Conservation (phyloP, 2,329 filamentous ascomycete species). For the Stachybotrys chartarum region DNA sequence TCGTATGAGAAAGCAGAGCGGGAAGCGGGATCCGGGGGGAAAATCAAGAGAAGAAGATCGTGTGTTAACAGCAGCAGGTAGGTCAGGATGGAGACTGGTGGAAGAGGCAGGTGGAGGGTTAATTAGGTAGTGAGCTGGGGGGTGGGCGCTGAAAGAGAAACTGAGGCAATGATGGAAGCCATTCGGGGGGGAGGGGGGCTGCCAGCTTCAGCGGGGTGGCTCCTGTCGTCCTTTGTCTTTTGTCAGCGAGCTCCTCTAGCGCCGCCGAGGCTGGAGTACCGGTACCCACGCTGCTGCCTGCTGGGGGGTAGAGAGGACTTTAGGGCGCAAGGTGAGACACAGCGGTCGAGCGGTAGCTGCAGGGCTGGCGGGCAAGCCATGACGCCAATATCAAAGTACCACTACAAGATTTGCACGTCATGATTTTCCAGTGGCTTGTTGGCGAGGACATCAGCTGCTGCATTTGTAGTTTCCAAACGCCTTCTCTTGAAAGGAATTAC, state of each 20-base stretch:
- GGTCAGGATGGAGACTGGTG: slow-evolving; percentile 8
- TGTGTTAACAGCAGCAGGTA: slow-evolving; percentile 18
- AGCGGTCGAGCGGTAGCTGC: too few species aligned
- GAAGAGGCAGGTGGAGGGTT: background rate
- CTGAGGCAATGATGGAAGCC: background rate
- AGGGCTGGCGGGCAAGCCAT: too few species aligned
- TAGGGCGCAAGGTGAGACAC: background rate
- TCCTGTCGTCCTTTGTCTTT: background rate
- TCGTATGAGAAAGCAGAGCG: slow-evolving; percentile 7
- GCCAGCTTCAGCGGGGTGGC: background rate
- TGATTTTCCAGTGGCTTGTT: too few species aligned
- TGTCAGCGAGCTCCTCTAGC: background rate
- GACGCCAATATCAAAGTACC: too few species aligned
- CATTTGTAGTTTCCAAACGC: too few species aligned
- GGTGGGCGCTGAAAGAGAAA: background rate
- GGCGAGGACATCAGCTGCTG: too few species aligned
- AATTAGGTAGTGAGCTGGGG: background rate
- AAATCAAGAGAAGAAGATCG: slow-evolving; percentile 8
- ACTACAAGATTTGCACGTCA: too few species aligned
- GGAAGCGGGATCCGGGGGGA: slow-evolving; percentile 7
- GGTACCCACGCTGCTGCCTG: background rate
- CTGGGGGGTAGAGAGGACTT: background rate
- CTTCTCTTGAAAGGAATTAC: too few species aligned
- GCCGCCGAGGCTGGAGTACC: background rate
- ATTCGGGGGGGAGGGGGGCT: background rate